phyloP scores from a whole-genome alignment of 2,329 filamentous ascomycete genomes.

The Exophiala spinifera region DNA sequence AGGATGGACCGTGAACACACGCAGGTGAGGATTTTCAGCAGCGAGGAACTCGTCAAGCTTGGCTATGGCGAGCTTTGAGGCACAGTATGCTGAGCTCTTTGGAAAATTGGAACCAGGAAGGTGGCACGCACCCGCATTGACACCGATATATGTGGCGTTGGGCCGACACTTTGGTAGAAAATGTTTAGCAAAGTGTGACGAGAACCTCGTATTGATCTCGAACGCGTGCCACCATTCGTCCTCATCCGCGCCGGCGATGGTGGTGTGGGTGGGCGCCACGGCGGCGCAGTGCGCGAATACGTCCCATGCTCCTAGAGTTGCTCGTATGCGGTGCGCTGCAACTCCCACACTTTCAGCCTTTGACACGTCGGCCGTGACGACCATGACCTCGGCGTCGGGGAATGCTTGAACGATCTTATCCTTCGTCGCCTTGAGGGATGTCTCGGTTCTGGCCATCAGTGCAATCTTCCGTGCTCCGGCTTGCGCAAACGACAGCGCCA shows the following conservation, averaged over 20 bases:
- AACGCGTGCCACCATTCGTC: slow-evolving; percentile 43
- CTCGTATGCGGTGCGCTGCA: slow-evolving; percentile 35
- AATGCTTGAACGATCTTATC: slow-evolving; percentile 15
- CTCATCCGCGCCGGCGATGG: slow-evolving; percentile 37
- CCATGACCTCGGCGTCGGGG: slow-evolving; percentile 35
- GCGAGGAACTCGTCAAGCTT: slow-evolving; percentile 45
- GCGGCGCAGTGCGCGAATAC: slow-evolving; percentile 50
- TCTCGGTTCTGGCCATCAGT: slow-evolving; percentile 39
- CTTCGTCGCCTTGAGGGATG: slow-evolving; percentile 33
- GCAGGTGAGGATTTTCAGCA: slow-evolving; percentile 40
- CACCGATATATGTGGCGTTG: slow-evolving; percentile 33
- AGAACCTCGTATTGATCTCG: slow-evolving; percentile 50
- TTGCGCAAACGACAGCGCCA: slow-evolving; percentile 53
- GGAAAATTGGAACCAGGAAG: slow-evolving; percentile 2
- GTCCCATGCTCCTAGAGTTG: slow-evolving; percentile 39
- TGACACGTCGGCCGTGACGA: slow-evolving; percentile 45
- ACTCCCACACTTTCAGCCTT: slow-evolving; percentile 36
- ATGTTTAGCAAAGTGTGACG: slow-evolving; percentile 32
- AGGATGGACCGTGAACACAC: slow-evolving; percentile 44
- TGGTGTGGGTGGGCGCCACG: slow-evolving; percentile 31
- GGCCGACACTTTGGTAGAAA: slow-evolving; percentile 40
- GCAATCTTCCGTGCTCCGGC: slow-evolving; percentile 47
- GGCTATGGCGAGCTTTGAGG: slow-evolving; percentile 42
- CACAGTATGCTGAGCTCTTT: slow-evolving; percentile 37
- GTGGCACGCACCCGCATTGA: slow-evolving; percentile 31